These are phyloP conservation scores for Globisporangium lucens DNA, from an alignment of 352 stramenopile species.

Conservation along the genomic window DNA sequence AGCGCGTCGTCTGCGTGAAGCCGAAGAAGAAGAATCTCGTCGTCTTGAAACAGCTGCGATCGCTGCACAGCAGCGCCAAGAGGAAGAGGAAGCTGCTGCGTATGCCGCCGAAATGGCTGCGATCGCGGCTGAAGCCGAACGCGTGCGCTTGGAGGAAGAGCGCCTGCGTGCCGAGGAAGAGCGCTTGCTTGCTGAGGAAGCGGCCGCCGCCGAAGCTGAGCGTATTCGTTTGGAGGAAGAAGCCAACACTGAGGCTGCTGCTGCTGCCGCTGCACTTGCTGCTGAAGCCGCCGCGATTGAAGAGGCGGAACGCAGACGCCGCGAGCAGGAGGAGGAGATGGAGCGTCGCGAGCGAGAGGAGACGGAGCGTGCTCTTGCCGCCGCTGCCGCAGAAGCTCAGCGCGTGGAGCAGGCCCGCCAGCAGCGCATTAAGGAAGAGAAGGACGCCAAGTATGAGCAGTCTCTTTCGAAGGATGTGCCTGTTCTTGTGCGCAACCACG, in stretches of 20 bases:
- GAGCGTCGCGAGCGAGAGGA: slow-evolving; percentile 22
- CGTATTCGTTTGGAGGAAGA: background rate
- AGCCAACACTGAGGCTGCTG: slow-evolving; percentile 8
- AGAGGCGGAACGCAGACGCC: slow-evolving; percentile 13
- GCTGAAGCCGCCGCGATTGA: slow-evolving; percentile 13
- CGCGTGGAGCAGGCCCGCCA: slow-evolving; percentile 42
- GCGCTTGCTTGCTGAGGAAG: slow-evolving; percentile 17
- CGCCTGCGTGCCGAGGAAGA: slow-evolving; percentile 18
- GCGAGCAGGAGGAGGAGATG: slow-evolving; percentile 18
- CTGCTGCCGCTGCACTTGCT: slow-evolving; percentile 11
- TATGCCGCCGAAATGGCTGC: slow-evolving; percentile 20
- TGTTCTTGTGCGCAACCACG: slow-evolving; percentile 73
- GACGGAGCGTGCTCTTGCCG: slow-evolving; percentile 42
- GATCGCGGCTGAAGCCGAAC: slow-evolving; percentile 27
- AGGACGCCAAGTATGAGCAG: slow-evolving; percentile 83
- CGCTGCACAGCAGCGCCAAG: slow-evolving; percentile 31
- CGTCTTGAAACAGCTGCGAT: slow-evolving; percentile 2
- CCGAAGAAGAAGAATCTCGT: slow-evolving; percentile 4
- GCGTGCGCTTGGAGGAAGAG: slow-evolving; percentile 28
- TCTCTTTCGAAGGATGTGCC: slow-evolving; percentile 85
- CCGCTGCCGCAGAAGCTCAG: slow-evolving; percentile 40
- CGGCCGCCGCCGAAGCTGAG: slow-evolving; percentile 6
- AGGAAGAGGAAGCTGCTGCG: slow-evolving; percentile 34
- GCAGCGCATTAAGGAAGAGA: slow-evolving; percentile 55
- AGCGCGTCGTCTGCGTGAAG: slow-evolving; percentile 7